Conservation (phyloP, 805 yeast genomes). For the Schwanniomyces sp. region DNA sequence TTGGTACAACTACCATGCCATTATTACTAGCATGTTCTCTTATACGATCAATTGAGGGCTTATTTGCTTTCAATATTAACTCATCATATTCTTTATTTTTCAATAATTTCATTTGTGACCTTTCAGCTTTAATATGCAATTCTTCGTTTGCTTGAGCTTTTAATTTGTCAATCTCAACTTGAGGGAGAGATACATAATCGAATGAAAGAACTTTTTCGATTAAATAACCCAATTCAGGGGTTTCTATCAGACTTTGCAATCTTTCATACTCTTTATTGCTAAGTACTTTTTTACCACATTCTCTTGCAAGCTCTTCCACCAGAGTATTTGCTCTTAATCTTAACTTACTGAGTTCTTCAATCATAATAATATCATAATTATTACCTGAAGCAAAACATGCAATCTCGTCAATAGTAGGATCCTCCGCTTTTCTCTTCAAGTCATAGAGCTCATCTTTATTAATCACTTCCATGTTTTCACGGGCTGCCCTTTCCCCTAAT, state of each 20-base stretch:
- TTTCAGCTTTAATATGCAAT: constrained; percentile 14
- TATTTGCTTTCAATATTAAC: constrained; percentile 26
- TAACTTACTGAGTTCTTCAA: neutral
- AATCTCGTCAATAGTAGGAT: constrained; percentile 16
- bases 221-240: constrained; percentile 12
- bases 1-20: constrained; percentile 27
- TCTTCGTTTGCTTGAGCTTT: constrained; percentile 10
- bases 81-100: constrained; percentile 27
- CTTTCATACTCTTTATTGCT: constrained; percentile 14
- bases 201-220: constrained; percentile 5
- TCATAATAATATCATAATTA: constrained; percentile 1
- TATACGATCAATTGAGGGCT: constrained; percentile 27
- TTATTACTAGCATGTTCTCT: constrained; percentile 20
- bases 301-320: constrained; percentile 9
- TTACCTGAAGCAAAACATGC: constrained; percentile 7
- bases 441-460: constrained; percentile 3
- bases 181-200: constrained; percentile 4
- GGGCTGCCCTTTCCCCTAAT: constrained; percentile 11
- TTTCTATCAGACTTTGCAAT: constrained; percentile 8
- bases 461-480: constrained; percentile 12
- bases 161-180: constrained; percentile 1
- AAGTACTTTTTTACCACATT: constrained; percentile 15
- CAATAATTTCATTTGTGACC: constrained; percentile 16
- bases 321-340: constrained; percentile 5
- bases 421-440: constrained; percentile 7